Evolutionary conservation across 371 early-diverging fungal genomes (phyloP).

Genomic region (Apophysomyces ossiformis): DNA sequence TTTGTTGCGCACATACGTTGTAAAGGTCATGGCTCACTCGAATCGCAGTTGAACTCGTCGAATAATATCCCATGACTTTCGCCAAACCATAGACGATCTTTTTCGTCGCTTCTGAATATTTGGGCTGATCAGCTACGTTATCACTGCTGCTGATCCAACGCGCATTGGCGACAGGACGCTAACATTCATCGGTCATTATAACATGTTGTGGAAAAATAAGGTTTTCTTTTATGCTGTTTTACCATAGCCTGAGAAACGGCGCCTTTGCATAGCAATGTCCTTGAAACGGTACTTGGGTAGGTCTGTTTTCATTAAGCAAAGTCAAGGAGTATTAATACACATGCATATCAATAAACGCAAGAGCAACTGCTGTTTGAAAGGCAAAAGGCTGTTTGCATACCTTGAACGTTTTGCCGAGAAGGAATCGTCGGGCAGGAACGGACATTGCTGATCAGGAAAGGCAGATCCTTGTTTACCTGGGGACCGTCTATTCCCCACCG

Average conservation of each 20-base stretch:
- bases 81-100: conserved; percentile 55
- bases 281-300: neutral
- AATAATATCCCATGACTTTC: conserved; percentile 59
- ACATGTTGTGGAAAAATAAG: neutral
- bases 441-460: conserved; percentile 11
- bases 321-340: no score
- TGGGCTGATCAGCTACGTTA: neutral
- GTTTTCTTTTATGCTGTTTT: neutral
- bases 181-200: neutral
- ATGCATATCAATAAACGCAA: neutral
- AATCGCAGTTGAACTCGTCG: conserved; percentile 60
- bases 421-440: neutral
- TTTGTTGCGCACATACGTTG: conserved; percentile 54
- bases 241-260: neutral
- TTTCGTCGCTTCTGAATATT: conserved; percentile 47
- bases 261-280: neutral
- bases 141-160: neutral
- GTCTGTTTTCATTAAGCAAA: neutral
- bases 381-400: neutral
- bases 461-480: neutral
- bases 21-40: conserved; percentile 60
- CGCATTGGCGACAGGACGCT: neutral
- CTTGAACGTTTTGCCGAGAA: neutral
- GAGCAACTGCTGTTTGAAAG: neutral
- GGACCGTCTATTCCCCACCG: no score